Percentiles rank a stretch among this genome's conserved stretches.
Conservation (phyloP, 345 rosid genomes). For the Acer negundo region DNA sequence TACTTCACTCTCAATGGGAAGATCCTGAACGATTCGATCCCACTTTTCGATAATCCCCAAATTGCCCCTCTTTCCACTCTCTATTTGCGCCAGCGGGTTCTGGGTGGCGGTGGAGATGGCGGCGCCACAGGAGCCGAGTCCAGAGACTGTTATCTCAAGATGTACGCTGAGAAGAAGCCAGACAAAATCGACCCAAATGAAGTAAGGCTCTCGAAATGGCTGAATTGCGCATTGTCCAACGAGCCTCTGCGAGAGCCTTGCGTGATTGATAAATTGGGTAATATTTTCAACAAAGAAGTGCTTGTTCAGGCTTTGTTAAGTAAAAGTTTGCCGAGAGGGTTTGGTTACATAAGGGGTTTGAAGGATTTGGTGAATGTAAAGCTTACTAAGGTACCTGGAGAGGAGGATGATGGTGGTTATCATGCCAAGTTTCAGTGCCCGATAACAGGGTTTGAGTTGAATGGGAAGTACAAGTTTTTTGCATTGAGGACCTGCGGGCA, state of each 20-base stretch:
- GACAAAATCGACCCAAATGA: conserved; percentile 93
- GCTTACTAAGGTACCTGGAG: conserved; percentile 56
- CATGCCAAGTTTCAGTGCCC: conserved; percentile 76
- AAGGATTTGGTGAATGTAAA: conserved; percentile 78
- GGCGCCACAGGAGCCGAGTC: conserved; percentile 98
- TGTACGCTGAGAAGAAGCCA: conserved; percentile 94
- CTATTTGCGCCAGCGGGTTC: conserved; percentile 51
- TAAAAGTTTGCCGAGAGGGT: conserved; percentile 73
- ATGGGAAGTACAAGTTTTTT: conserved; percentile 80
- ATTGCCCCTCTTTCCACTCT: conserved; percentile 64
- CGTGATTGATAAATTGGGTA: conserved; percentile 82
- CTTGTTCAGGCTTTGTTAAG: conserved; percentile 69
- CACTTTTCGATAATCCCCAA: conserved; percentile 34
- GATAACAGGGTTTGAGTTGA: conserved; percentile 74
- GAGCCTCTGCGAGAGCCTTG: conserved; percentile 84
- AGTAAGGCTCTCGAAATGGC: conserved; percentile 87
- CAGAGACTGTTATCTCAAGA: conserved; percentile 93
- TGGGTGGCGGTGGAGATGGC: conserved; percentile 98
- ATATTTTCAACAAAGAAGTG: conserved; percentile 79
- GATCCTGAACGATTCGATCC: conserved; percentile 45
- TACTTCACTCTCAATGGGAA: conserved; percentile 68
- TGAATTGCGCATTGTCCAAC: conserved; percentile 75
- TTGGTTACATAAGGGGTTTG: conserved; percentile 70
- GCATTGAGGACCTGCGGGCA: conserved; percentile 82
- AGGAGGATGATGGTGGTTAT: conserved; percentile 22